Evolutionary conservation across 495 filamentous ascomycete species (phyloP).

Genomic region (Annulohypoxylon maeteangense): DNA sequence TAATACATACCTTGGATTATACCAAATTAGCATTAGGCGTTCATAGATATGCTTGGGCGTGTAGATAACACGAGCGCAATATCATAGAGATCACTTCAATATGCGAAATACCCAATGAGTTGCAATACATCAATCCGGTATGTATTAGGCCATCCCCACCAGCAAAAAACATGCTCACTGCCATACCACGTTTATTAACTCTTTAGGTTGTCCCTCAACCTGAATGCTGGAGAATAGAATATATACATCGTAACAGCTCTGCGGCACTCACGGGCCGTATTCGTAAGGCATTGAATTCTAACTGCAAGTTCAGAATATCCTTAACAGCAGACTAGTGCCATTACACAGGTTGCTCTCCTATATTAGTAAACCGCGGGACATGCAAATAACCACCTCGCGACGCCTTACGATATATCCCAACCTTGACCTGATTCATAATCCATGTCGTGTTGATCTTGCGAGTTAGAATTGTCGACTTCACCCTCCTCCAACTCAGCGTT

Average conservation of each 20-base stretch:
- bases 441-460: slow-evolving; percentile 46
- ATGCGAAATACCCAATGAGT: background rate
- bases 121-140: background rate
- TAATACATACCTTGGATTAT: background rate
- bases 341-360: background rate
- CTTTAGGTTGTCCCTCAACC: background rate
- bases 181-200: background rate
- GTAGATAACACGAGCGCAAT: too few species aligned
- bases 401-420: slow-evolving; percentile 35
- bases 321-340: background rate
- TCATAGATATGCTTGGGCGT: too few species aligned
- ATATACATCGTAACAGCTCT: background rate
- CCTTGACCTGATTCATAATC: slow-evolving; percentile 45
- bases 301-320: background rate
- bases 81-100: background rate
- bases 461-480: slow-evolving; percentile 32
- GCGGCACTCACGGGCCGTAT: background rate
- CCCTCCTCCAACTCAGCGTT: slow-evolving; percentile 40
- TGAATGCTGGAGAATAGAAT: background rate
- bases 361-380: background rate
- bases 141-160: background rate
- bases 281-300: background rate
- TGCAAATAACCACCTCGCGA: background rate
- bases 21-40: background rate
- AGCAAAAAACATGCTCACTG: background rate